A percentile compares a stretch with the other conserved stretches of the same genome.
phyloP scores from a whole-genome alignment of 805 yeast genomes.

The Kodamaea fukazawae region DNA sequence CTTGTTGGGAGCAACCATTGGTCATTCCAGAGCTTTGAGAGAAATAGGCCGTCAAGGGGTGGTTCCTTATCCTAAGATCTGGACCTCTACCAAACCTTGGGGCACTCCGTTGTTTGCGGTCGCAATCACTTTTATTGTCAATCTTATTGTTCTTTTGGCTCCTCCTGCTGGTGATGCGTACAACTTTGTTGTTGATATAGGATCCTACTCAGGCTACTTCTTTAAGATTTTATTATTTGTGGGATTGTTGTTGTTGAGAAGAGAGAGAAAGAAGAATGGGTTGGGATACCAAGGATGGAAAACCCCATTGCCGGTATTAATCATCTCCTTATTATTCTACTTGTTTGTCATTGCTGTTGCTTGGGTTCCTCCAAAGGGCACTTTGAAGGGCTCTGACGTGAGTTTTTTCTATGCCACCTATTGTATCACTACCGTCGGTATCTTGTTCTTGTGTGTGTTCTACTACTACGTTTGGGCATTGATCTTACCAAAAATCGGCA shows the following conservation, averaged over 20 bases:
- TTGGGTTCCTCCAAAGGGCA: constrained; percentile 42
- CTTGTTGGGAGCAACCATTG: constrained; percentile 25
- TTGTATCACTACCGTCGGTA: constrained; percentile 37
- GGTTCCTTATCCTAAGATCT: constrained; percentile 25
- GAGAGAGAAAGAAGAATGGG: constrained; percentile 28
- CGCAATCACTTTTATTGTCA: constrained; percentile 23
- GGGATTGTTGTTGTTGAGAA: constrained; percentile 27
- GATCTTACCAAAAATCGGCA: constrained; percentile 31
- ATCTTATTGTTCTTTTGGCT: constrained; percentile 26
- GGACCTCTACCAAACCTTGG: constrained; percentile 31
- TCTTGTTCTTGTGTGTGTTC: constrained; percentile 27
- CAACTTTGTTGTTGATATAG: constrained; percentile 31
- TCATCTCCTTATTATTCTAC: constrained; percentile 31
- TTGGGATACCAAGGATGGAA: constrained; percentile 33
- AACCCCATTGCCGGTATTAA: constrained; percentile 32
- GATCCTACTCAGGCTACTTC: constrained; percentile 27
- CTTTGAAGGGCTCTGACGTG: constrained; percentile 40
- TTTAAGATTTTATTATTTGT: constrained; percentile 26
- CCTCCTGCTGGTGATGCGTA: constrained; percentile 38
- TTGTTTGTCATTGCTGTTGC: constrained; percentile 40
- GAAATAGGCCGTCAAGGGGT: constrained; percentile 36
- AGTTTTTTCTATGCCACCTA: constrained; percentile 43
- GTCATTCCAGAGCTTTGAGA: constrained; percentile 30
- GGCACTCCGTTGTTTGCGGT: constrained; percentile 30
- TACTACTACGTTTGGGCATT: constrained; percentile 39